These are phyloP conservation scores for Starmerella vaccinii DNA, from an alignment of 805 yeast species.

Conservation along the genomic window DNA sequence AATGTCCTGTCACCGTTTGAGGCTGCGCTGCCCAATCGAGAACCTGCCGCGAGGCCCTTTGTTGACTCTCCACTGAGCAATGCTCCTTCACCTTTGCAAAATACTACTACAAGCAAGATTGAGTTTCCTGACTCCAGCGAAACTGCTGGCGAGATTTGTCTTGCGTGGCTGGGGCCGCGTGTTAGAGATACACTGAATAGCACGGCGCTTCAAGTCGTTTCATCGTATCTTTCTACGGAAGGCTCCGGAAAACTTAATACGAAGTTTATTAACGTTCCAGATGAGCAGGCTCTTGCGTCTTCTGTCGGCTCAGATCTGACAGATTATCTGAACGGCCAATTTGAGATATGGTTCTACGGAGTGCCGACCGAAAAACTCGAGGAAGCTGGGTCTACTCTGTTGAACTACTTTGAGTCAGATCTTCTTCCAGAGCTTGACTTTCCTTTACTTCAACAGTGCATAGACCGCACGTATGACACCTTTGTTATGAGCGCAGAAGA, in stretches of 20 bases:
- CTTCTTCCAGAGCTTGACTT: constrained; percentile 47
- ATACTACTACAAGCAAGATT: constrained; percentile 40
- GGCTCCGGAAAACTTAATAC: constrained; percentile 67
- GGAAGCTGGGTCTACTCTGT: constrained; percentile 43
- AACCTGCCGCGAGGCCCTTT: constrained; percentile 54
- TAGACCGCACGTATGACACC: constrained; percentile 55
- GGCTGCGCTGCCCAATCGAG: constrained; percentile 36
- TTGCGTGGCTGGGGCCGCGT: constrained; percentile 78
- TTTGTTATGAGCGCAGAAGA: constrained; percentile 36
- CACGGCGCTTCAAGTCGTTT: constrained; percentile 61
- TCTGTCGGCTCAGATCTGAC: constrained; percentile 61
- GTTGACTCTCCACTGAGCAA: constrained; percentile 41
- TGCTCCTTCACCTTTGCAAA: constrained; percentile 36
- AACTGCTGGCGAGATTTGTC: constrained; percentile 59
- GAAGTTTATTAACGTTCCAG: constrained; percentile 62
- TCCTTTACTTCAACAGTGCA: constrained; percentile 52
- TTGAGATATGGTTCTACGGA: constrained; percentile 49
- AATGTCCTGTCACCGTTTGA: constrained; percentile 45
- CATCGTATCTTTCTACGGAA: constrained; percentile 64
- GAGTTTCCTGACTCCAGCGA: constrained; percentile 88
- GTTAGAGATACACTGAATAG: constrained; percentile 42
- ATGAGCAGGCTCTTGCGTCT: constrained; percentile 60
- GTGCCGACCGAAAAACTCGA: constrained; percentile 61
- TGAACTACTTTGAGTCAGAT: constrained; percentile 38
- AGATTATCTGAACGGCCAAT: constrained; percentile 54